Percentiles rank a stretch among this genome's conserved stretches.
Evolutionary conservation across 1,284 basidiomycete species (phyloP).

Genomic region (Sanghuangporus baumii): DNA sequence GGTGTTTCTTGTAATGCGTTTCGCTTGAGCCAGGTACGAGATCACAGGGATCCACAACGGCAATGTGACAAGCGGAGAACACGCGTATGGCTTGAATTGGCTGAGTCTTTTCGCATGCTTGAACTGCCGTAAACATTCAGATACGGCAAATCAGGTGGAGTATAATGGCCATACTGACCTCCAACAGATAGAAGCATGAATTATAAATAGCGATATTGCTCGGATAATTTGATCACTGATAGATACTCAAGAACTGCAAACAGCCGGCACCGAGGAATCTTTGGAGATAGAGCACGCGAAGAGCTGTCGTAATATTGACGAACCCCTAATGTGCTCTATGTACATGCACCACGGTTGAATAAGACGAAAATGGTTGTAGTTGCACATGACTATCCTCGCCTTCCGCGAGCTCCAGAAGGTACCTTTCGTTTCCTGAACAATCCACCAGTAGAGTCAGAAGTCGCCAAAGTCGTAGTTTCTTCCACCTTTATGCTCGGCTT

Average conservation of each 20-base stretch:
- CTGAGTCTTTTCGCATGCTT: not conserved
- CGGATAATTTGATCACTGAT: conserved; percentile 4
- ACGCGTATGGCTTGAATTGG: not conserved
- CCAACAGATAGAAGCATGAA: not conserved
- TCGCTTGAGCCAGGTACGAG: not conserved
- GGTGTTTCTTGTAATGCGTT: not conserved
- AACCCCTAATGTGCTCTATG: not conserved
- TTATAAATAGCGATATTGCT: not conserved
- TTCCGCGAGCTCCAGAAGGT: conserved; percentile 22
- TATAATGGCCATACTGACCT: not conserved
- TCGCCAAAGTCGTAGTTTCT: not conserved
- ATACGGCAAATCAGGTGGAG: not conserved
- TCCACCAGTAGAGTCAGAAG: conserved; percentile 24
- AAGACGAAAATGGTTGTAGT: not conserved
- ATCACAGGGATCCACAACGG: not conserved
- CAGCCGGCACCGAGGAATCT: conserved; percentile 4
- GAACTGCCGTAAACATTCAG: not conserved
- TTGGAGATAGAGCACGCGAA: not conserved
- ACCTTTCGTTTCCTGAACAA: conserved; percentile 42
- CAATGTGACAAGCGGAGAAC: not conserved
- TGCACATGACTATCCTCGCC: conserved; percentile 7
- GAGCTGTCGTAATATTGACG: not conserved
- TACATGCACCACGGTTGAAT: conserved; percentile 7
- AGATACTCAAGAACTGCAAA: not conserved
- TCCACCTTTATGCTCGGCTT: conserved; percentile 17